phyloP scores from a whole-genome alignment of 2,329 filamentous ascomycete genomes.

The Geoglossum cookeanum region DNA sequence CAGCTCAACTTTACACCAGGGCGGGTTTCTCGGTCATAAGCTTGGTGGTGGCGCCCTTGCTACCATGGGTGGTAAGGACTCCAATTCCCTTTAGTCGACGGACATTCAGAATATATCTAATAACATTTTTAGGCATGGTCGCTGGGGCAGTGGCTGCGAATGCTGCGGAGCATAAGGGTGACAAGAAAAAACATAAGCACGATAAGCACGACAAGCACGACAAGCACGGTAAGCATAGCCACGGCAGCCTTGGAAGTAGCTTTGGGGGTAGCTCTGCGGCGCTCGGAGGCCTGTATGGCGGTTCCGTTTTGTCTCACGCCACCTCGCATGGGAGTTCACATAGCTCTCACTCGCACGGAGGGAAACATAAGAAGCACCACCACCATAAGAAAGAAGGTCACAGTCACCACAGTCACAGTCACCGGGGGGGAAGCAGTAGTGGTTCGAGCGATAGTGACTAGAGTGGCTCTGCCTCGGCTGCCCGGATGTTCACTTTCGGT shows the following conservation, averaged over 20 bases:
- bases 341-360: neutral
- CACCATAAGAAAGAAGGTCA: neutral
- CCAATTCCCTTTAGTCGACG: no score
- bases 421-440: neutral
- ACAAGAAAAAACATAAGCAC: constrained; percentile 14
- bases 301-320: neutral
- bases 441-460: neutral
- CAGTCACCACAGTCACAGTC: no score
- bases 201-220: constrained; percentile 10
- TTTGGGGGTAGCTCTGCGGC: constrained; percentile 2
- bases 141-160: constrained; percentile 18
- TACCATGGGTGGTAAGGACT: constrained; percentile 13
- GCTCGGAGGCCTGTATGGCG: neutral
- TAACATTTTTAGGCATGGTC: constrained; percentile 10
- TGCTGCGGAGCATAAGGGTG: constrained; percentile 8
- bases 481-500: no score
- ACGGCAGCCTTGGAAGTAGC: neutral
- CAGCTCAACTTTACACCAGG: neutral
- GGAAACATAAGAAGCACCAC: neutral
- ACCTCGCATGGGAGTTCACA: neutral
- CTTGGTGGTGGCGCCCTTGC: constrained; percentile 18
- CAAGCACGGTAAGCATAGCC: constrained; percentile 10
- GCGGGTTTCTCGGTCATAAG: constrained; percentile 19
- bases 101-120: no score
- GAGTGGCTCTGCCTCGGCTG: no score